Evolutionary conservation across 179 eudicot species (phyloP).

Genomic region (Amaranthus tricolor): DNA sequence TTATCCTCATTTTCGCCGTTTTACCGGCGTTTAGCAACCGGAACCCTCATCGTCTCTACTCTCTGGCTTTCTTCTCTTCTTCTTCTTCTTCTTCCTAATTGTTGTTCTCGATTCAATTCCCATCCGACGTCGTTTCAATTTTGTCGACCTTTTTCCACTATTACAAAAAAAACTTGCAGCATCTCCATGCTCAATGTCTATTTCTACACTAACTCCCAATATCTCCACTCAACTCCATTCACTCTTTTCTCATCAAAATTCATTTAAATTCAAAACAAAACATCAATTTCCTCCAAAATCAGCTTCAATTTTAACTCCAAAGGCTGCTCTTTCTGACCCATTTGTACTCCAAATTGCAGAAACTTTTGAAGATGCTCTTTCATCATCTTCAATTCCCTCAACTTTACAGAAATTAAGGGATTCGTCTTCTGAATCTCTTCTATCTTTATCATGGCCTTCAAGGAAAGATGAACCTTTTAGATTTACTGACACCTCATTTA

Average conservation of each 20-base stretch:
- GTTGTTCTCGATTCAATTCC: too few relatives aligned
- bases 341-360: conserved; percentile 90
- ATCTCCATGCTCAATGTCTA: conserved; percentile 39
- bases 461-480: conserved; percentile 85
- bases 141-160: too few relatives aligned
- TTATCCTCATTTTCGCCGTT: too few relatives aligned
- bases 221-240: conserved; percentile 11
- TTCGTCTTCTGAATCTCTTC: conserved; percentile 66
- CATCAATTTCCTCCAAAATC: conserved; percentile 23
- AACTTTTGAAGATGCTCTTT: conserved; percentile 77
- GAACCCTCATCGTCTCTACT: too few relatives aligned
- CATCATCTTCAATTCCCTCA: conserved; percentile 36
- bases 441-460: conserved; percentile 81
- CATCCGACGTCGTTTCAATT: too few relatives aligned
- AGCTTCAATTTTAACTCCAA: conserved; percentile 25
- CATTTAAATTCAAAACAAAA: conserved; percentile 20
- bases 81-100: too few relatives aligned
- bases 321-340: conserved; percentile 72
- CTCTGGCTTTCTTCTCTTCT: too few relatives aligned
- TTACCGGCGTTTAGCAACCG: too few relatives aligned
- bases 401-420: conserved; percentile 72
- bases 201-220: conserved; percentile 39
- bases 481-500: conserved; percentile 79
- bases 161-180: neutral
- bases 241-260: conserved; percentile 9